Evolutionary conservation across 2,329 filamentous ascomycete genomes (phyloP).

Genomic region (Lasiodiplodia hormozganensis): DNA sequence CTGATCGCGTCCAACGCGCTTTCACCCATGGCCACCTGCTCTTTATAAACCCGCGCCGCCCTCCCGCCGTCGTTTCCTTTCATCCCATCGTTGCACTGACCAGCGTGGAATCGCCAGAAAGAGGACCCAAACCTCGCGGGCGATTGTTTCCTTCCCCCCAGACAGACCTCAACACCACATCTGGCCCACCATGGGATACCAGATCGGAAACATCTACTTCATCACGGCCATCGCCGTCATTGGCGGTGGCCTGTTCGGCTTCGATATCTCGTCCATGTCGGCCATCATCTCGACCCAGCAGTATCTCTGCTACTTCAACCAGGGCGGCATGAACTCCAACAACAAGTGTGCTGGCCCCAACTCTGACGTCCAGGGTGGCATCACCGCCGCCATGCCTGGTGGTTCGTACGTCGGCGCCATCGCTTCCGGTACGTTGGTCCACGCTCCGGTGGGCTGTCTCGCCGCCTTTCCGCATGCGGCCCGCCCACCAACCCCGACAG

Average conservation of each 20-base stretch:
- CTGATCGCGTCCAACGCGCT: constrained; percentile 1
- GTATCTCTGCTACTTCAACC: constrained; percentile 75
- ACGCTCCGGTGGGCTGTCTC: constrained; percentile 12
- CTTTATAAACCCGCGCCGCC: constrained; percentile 25
- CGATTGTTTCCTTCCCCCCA: neutral
- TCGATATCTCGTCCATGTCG: constrained; percentile 58
- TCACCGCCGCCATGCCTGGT: constrained; percentile 74
- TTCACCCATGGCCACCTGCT: neutral
- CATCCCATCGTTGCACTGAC: constrained; percentile 6
- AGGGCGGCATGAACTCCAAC: constrained; percentile 51
- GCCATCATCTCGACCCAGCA: constrained; percentile 67
- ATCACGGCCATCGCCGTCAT: constrained; percentile 63
- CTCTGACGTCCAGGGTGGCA: constrained; percentile 67
- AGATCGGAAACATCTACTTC: constrained; percentile 64
- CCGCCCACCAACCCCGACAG: neutral
- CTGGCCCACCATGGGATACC: constrained; percentile 17
- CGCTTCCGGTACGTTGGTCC: constrained; percentile 47
- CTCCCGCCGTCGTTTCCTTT: neutral
- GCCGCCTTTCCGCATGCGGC: constrained; percentile 3
- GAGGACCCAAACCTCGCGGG: constrained; percentile 12
- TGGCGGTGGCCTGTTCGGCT: constrained; percentile 75
- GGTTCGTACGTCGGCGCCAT: constrained; percentile 73
- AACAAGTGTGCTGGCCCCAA: constrained; percentile 59
- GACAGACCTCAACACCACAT: neutral
- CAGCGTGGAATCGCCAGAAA: neutral